These are phyloP conservation scores for Phaeosphaeria sp. DNA, from an alignment of 2,329 filamentous ascomycete genomes.

Conservation along the genomic window DNA sequence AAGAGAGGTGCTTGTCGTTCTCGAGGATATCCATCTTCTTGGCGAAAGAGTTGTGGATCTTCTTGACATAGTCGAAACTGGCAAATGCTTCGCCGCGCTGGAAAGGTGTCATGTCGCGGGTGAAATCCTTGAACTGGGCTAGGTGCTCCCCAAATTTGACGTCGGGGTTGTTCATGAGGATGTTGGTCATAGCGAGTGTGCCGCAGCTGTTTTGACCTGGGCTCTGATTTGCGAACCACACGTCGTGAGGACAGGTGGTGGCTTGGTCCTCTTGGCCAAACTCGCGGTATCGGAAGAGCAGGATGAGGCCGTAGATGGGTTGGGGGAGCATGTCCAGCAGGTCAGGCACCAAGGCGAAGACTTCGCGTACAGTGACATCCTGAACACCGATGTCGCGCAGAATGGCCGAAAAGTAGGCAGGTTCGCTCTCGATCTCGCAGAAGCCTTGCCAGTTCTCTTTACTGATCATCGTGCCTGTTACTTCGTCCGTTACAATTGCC, in stretches of 20 bases:
- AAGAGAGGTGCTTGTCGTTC: constrained; percentile 74
- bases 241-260: constrained; percentile 65
- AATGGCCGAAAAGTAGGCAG: constrained; percentile 85
- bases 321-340: constrained; percentile 35
- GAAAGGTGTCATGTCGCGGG: constrained; percentile 71
- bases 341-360: constrained; percentile 71
- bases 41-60: constrained; percentile 87
- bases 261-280: constrained; percentile 58
- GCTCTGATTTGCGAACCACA: constrained; percentile 97
- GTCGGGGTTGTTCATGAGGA: constrained; percentile 78
- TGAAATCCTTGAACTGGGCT: constrained; percentile 74
- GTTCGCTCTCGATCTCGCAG: constrained; percentile 89
- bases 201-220: constrained; percentile 76
- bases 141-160: constrained; percentile 75
- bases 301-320: constrained; percentile 80
- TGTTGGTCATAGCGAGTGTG: constrained; percentile 90
- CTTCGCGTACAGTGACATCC: constrained; percentile 76
- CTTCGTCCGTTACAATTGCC: neutral
- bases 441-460: constrained; percentile 70
- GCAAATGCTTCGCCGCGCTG: constrained; percentile 78
- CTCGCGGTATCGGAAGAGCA: constrained; percentile 76
- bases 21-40: constrained; percentile 66
- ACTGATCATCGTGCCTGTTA: constrained; percentile 44
- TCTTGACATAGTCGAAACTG: constrained; percentile 77
- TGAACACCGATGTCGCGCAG: constrained; percentile 78